Evolutionary conservation across 164 flowering plant genomes (phyloP).

Genomic region (Tinospora cordifolia): DNA sequence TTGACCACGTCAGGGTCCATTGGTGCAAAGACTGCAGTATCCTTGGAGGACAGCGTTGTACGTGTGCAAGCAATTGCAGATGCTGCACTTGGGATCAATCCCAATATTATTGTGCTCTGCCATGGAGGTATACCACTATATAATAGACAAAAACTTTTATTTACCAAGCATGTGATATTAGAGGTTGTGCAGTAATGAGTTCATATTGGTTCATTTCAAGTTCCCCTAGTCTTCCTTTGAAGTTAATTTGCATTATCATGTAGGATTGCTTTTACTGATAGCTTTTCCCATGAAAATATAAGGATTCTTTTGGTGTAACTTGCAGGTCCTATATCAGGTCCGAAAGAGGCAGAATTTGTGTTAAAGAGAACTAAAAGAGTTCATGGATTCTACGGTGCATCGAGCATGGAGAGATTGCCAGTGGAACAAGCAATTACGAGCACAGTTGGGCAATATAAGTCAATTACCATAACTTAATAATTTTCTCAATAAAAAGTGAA

Average conservation of each 20-base stretch:
- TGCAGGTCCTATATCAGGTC: conserved; percentile 91
- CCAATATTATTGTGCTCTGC: conserved; percentile 70
- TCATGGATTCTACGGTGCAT: conserved; percentile 95
- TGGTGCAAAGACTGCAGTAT: conserved; percentile 81
- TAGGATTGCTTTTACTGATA: not conserved
- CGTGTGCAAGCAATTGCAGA: conserved; percentile 88
- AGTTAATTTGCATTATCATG: no score
- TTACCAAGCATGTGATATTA: no score
- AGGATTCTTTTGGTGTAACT: conserved; percentile 13
- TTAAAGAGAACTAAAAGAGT: conserved; percentile 71
- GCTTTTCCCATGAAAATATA: not conserved
- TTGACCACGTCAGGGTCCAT: conserved; percentile 89
- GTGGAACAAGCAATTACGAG: conserved; percentile 83
- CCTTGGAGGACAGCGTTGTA: conserved; percentile 71
- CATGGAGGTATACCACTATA: conserved; percentile 66
- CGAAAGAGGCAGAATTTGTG: conserved; percentile 70
- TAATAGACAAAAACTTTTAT: no score
- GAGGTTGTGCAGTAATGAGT: not conserved
- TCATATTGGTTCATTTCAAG: not conserved
- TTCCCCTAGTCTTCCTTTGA: no score
- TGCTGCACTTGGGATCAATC: conserved; percentile 68
- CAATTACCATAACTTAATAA: conserved; percentile 49
- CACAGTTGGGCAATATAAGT: conserved; percentile 68
- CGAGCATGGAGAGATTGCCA: conserved; percentile 94
- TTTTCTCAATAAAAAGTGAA: no score